phyloP scores from a whole-genome alignment of 441 rosid species.

The Erysimum cheiri region DNA sequence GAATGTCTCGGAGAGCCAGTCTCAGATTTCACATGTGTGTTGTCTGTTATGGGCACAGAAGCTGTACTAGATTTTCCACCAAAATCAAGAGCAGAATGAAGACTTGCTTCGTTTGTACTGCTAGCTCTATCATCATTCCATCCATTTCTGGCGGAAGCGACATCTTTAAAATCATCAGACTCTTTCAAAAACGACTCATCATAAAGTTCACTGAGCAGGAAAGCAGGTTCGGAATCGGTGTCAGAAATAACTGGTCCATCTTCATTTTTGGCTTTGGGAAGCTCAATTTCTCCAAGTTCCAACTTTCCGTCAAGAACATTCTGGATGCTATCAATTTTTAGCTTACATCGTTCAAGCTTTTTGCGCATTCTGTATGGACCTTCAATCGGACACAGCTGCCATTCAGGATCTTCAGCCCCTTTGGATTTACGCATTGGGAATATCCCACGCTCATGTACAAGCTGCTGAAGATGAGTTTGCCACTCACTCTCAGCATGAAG shows the following conservation, averaged over 20 bases:
- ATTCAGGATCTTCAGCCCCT: constrained; percentile 73
- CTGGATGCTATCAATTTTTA: constrained; percentile 86
- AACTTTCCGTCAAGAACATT: constrained; percentile 82
- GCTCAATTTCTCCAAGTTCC: constrained; percentile 76
- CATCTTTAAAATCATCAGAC: constrained; percentile 56
- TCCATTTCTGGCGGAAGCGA: constrained; percentile 65
- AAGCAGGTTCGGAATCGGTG: constrained; percentile 66
- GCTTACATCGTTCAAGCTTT: constrained; percentile 93
- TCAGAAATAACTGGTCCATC: constrained; percentile 68
- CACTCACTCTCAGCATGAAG: constrained; percentile 99
- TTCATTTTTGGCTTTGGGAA: constrained; percentile 61
- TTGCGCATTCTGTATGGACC: constrained; percentile 99
- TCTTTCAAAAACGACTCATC: constrained; percentile 62
- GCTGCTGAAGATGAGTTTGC: constrained; percentile 99
- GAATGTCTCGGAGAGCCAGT: constrained; percentile 88
- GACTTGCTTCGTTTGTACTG: constrained; percentile 88
- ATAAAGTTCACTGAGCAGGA: constrained; percentile 67
- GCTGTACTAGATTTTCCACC: constrained; percentile 83
- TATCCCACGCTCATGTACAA: constrained; percentile 98
- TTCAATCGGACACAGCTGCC: constrained; percentile 99
- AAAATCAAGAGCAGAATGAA: constrained; percentile 96
- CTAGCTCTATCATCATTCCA: constrained; percentile 92
- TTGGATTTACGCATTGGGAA: constrained; percentile 80
- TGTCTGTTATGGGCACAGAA: constrained; percentile 82
- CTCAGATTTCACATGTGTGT: constrained; percentile 77